Evolutionary conservation across 768 basidiomycete species (phyloP), one percentile per base, ranked within the genome.

Genomic region (Termitomyces sp.): DNA sequence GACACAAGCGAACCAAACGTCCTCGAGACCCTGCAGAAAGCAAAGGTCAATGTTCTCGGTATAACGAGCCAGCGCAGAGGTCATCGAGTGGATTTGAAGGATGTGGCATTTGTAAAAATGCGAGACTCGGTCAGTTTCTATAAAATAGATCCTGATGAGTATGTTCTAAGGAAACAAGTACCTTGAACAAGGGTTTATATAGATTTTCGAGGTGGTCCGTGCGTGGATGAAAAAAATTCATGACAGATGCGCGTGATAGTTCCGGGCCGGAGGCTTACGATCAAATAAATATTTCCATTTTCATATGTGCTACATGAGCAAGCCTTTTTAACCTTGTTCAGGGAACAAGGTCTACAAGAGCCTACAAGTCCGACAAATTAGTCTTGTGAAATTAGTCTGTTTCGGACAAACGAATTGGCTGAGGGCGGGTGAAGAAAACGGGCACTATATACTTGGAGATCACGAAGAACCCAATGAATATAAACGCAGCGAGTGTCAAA

Each of bases 71-170:
- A 63, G 63, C 61, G 63, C 53, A 51, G 44, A 60, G 46, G 61
- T 66, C 65, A 66, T 66, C 65, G 60, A 66, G 61, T 64, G 65
- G 65, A 66, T 64, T 58, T 66, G 63, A 66, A 66, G 63, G 63
- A 64, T 64, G 65, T 42, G 65, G 65, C 65, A 66, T 66, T 66
- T 66, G 65, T 66, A 64, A 64, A 64, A 66, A 66, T 66, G 65
- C 65, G 65, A 66, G 65, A 64, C 65, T 66, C 65, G 65, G 65
- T 66, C 65, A 66, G 65, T 66, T 64, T 64, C 65, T 66, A 66
- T 66, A 66, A 64, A 66, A 66, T 64, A 66, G 65, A 66, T 66
- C 65, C 65, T 66, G 65, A 66, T 66, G 65, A 66, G 65, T 66
- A 66, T 66, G 65, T 66, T 66, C 65, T 66, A 55, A 64, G 52